Evolutionary conservation across 495 filamentous ascomycete genomes (phyloP), one percentile per base, ranked within the genome.

Genomic region (Talaromyces ruber): DNA sequence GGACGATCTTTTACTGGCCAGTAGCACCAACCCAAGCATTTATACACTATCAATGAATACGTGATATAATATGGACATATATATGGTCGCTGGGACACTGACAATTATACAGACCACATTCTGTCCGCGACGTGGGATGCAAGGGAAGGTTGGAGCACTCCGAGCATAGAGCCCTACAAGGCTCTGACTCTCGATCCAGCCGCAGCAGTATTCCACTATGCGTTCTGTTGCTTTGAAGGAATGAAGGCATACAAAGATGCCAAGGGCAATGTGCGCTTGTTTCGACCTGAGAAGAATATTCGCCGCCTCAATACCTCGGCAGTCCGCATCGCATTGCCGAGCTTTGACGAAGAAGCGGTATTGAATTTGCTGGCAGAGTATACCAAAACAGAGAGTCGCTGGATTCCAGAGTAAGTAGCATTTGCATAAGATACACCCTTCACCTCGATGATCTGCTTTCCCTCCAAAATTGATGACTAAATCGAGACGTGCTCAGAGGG

Each of bases 161-260:
- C 91, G 8, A 77, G 86, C 52, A 75, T 95, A 34, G 81, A 80
- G 61, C 88, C 91, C 8, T 91, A 89, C 73, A 87, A 87, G n/a
- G 84, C 88, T 4, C 70, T 95, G 12, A 73, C 76, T 43, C 80
- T 95, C 64, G 84, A 87, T 77, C 91, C 91, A 11, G 86, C 84
- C 2, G 85, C 89, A n/a, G 87, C 83, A 26, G 84, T 86, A 26
- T 83, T 94, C 32, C 89, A 94, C 73, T 94, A 94, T 71, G 90
- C 91, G 6, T 92, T 88, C 32, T 86, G 91, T 66, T 93, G 91
- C 74, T 93, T 93, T 74, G 91, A 94, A 69, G 91, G 90, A 26
- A 78, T 92, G 72, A 94, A 93, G 71, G 83, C 82, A 37, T 93
- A 91, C 77, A 87, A 89, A 61, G 90, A 88, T 34, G 34, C 25